phyloP scores from a whole-genome alignment of 176 grass and related monocot genomes.

The Elaeis guineensis region DNA sequence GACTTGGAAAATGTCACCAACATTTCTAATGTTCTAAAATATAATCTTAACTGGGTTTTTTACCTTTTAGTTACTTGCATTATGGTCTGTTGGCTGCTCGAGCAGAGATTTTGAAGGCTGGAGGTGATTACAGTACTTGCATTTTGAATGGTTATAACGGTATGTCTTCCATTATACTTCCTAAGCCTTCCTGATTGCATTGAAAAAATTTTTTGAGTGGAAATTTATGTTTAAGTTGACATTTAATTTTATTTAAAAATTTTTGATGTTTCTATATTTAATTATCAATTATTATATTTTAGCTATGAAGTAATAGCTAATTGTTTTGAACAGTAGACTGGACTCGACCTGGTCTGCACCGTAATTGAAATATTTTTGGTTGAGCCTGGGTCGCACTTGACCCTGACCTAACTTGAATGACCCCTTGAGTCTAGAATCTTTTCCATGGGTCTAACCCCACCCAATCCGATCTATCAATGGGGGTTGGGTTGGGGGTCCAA shows the following conservation, averaged over 20 bases:
- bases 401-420: no score
- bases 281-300: background rate
- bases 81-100: conserved; percentile 93
- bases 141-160: conserved; percentile 80
- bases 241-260: conserved; percentile 1
- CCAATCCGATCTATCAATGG: no score
- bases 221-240: background rate
- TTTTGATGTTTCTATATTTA: background rate
- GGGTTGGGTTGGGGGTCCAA: no score
- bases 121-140: conserved; percentile 50
- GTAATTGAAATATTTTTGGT: no score
- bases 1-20: background rate
- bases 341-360: no score
- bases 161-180: conserved; percentile 20
- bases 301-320: no score
- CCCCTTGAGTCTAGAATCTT: no score
- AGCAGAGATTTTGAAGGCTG: conserved; percentile 78
- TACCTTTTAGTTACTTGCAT: conserved; percentile 70
- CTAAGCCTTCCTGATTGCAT: background rate
- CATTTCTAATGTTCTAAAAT: background rate
- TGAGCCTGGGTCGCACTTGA: no score
- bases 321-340: no score
- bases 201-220: background rate
- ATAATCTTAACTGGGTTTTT: background rate
- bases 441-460: no score